Conservation (phyloP, 1,139 yeast species). For the Yamadazyma taylorii region DNA sequence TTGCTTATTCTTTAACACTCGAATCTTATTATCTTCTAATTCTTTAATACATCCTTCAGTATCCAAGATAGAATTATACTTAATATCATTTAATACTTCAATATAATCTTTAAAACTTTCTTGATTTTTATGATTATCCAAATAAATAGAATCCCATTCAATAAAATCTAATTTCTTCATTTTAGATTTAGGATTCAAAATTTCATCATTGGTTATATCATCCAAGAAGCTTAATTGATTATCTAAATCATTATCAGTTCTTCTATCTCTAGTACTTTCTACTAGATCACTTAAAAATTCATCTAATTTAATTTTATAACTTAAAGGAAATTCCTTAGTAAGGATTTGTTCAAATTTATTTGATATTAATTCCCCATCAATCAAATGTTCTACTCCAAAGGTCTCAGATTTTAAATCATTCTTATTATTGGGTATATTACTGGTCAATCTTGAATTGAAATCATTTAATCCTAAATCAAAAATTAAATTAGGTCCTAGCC, state of each 20-base stretch:
- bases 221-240: slow-evolving; percentile 40
- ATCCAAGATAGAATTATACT: slow-evolving; percentile 11
- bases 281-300: slow-evolving; percentile 32
- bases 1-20: slow-evolving; percentile 28
- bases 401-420: background rate
- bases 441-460: slow-evolving; percentile 14
- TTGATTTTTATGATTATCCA: slow-evolving; percentile 17
- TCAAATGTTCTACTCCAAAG: slow-evolving; percentile 2
- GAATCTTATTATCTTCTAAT: slow-evolving; percentile 12
- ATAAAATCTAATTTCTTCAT: slow-evolving; percentile 26
- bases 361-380: slow-evolving; percentile 12
- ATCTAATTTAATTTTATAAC: slow-evolving; percentile 31
- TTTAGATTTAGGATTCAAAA: slow-evolving; percentile 30
- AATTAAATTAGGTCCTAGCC: slow-evolving; percentile 35
- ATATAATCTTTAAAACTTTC: slow-evolving; percentile 25
- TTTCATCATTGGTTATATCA: slow-evolving; percentile 35
- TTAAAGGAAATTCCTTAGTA: slow-evolving; percentile 30
- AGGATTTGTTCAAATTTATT: slow-evolving; percentile 17
- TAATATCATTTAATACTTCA: slow-evolving; percentile 19
- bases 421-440: slow-evolving; percentile 14
- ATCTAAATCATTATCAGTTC: slow-evolving; percentile 24
- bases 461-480: slow-evolving; percentile 37
- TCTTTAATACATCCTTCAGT: slow-evolving; percentile 10
- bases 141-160: slow-evolving; percentile 39
- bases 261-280: slow-evolving; percentile 15